Evolutionary conservation across 306 rosid species (phyloP).

Genomic region (Hylodesmum podocarpum): DNA sequence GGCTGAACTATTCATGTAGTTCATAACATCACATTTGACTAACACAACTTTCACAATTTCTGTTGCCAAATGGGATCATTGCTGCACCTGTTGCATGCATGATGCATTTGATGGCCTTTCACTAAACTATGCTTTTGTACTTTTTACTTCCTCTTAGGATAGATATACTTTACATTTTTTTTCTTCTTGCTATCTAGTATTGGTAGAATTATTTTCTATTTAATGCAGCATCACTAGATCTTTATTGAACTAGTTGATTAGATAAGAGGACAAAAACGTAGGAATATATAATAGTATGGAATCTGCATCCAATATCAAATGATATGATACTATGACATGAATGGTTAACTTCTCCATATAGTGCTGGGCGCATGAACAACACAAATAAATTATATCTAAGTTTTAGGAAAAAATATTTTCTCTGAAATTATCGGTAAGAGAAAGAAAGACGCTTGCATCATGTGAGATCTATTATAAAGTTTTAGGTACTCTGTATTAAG

Average conservation of each 20-base stretch:
- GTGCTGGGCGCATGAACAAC: not conserved
- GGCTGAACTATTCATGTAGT: not conserved
- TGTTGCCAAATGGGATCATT: constrained; percentile 15
- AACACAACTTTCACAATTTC: constrained; percentile 17
- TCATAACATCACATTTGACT: constrained; percentile 25
- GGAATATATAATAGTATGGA: not conserved
- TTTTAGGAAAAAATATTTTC: not conserved
- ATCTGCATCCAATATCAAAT: not conserved
- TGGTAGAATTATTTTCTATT: not conserved
- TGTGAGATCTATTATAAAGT: no score
- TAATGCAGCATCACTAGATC: not conserved
- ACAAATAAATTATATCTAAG: not conserved
- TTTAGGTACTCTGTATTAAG: not conserved
- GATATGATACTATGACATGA: not conserved
- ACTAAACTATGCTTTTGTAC: constrained; percentile 17
- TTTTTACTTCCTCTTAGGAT: not conserved
- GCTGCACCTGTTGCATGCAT: constrained; percentile 23
- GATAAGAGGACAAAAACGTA: not conserved
- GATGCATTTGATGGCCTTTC: not conserved
- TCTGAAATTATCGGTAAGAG: no score
- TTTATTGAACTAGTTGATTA: constrained; percentile 13
- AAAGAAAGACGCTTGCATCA: no score
- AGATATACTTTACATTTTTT: not conserved
- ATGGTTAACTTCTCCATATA: not conserved
- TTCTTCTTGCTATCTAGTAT: not conserved